phyloP scores from a whole-genome alignment of 2,329 filamentous ascomycete species.

The Neonectria punicea region DNA sequence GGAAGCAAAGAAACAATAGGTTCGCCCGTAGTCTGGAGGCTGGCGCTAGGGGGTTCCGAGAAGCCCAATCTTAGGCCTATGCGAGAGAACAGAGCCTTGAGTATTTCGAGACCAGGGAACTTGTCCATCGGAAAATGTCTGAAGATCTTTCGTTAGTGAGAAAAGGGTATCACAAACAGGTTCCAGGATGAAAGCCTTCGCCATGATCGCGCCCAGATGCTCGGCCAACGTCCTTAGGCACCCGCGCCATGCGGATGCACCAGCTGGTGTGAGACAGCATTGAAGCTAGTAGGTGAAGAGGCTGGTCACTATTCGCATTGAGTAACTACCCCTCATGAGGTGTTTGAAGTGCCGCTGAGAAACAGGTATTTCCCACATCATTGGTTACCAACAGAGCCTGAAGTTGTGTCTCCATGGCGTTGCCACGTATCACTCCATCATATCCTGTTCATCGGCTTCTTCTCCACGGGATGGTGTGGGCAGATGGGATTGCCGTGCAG shows the following conservation, averaged over 20 bases:
- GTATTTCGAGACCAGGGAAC: background rate
- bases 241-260: background rate
- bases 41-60: background rate
- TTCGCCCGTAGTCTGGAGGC: background rate
- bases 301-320: background rate
- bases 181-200: background rate
- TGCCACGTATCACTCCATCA: constrained; percentile 34
- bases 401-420: constrained; percentile 28
- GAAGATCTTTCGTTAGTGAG: too few relatives aligned
- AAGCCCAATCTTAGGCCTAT: background rate
- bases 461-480: background rate
- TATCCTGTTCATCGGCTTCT: constrained; percentile 3
- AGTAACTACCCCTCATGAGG: background rate
- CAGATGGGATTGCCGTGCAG: background rate
- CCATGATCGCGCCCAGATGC: background rate
- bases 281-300: background rate
- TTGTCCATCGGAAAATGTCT: background rate
- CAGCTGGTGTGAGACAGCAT: background rate
- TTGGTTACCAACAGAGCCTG: constrained; percentile 40
- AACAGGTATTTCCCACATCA: constrained; percentile 21
- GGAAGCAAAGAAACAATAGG: constrained; percentile 14
- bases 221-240: background rate
- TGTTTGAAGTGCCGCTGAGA: constrained; percentile 18
- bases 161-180: background rate
- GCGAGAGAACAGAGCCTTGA: background rate